Evolutionary conservation across 768 basidiomycete species (phyloP).

Genomic region (Cyclocybe aegerita): DNA sequence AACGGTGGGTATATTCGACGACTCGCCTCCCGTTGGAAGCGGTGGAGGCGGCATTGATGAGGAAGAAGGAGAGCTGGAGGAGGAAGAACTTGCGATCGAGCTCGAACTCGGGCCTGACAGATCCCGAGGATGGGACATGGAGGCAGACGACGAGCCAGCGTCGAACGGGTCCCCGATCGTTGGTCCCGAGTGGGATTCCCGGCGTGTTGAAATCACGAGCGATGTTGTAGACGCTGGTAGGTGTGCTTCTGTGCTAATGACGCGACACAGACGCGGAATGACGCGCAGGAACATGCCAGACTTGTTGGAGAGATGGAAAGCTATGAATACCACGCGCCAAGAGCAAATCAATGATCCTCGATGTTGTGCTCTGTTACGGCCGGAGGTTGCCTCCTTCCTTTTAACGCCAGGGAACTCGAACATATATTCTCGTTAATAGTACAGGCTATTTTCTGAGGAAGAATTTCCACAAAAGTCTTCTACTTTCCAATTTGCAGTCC

Average conservation of each 20-base stretch:
- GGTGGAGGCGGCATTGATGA: neutral
- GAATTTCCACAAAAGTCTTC: neutral
- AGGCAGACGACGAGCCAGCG: slow-evolving; percentile 4
- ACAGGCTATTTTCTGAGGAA: slow-evolving; percentile 1
- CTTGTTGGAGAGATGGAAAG: neutral
- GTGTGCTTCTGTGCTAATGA: slow-evolving; percentile 6
- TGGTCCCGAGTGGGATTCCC: slow-evolving; percentile 10
- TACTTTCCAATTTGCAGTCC: slow-evolving; percentile 15
- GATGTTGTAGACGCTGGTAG: slow-evolving; percentile 1
- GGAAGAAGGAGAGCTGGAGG: slow-evolving; percentile 10
- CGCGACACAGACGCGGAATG: slow-evolving; percentile 17
- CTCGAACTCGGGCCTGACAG: slow-evolving; percentile 10
- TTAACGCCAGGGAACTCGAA: too few relatives aligned
- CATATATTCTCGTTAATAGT: neutral
- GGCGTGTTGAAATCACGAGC: neutral
- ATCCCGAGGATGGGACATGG: slow-evolving; percentile 23
- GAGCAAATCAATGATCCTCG: too few relatives aligned
- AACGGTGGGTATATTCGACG: slow-evolving; percentile 9
- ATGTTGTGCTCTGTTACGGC: neutral
- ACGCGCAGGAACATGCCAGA: slow-evolving; percentile 19
- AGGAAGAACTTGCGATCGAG: slow-evolving; percentile 9
- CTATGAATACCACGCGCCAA: neutral
- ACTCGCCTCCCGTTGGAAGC: slow-evolving; percentile 2
- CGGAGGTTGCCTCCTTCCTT: too few relatives aligned
- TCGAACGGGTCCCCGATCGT: slow-evolving; percentile 17